Evolutionary conservation across 176 grass and related monocot genomes (phyloP).

Genomic region (Pontederia crassipes): DNA sequence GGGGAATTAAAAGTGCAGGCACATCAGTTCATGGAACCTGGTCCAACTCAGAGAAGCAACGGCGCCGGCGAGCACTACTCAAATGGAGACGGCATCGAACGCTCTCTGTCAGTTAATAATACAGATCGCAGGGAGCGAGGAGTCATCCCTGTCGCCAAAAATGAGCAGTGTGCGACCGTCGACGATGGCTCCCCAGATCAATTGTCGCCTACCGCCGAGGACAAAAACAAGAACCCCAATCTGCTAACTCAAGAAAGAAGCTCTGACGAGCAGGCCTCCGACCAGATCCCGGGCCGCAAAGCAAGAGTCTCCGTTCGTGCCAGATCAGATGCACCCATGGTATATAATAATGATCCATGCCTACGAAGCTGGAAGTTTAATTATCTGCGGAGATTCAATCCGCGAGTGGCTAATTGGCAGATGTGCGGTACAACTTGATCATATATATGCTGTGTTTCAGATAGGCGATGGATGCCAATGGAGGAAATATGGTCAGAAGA

Average conservation of each 20-base stretch:
- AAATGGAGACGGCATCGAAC: not conserved
- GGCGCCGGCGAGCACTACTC: not conserved
- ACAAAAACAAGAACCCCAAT: not conserved
- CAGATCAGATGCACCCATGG: constrained; percentile 20
- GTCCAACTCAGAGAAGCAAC: not conserved
- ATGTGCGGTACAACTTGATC: not conserved
- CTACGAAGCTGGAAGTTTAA: not conserved
- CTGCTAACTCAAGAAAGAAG: constrained; percentile 3
- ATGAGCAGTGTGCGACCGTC: not conserved
- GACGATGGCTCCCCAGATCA: not conserved
- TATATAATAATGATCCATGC: not conserved
- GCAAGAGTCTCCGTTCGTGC: constrained; percentile 16
- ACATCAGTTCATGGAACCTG: constrained; percentile 3
- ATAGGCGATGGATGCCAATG: constrained; percentile 21
- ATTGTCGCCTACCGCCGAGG: not conserved
- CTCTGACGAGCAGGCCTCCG: not conserved
- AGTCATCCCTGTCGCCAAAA: not conserved
- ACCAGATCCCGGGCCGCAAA: constrained; percentile 2
- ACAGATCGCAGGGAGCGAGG: not conserved
- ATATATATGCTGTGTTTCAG: not conserved
- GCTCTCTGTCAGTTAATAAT: not conserved
- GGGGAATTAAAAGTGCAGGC: constrained; percentile 6
- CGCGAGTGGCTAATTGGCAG: too few relatives aligned
- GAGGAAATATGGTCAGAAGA: constrained; percentile 23
- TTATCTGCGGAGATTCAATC: too few relatives aligned